Percentiles rank a stretch among this genome's conserved stretches.
Evolutionary conservation across 805 yeast species (phyloP).

Genomic region (Candida railenensis): DNA sequence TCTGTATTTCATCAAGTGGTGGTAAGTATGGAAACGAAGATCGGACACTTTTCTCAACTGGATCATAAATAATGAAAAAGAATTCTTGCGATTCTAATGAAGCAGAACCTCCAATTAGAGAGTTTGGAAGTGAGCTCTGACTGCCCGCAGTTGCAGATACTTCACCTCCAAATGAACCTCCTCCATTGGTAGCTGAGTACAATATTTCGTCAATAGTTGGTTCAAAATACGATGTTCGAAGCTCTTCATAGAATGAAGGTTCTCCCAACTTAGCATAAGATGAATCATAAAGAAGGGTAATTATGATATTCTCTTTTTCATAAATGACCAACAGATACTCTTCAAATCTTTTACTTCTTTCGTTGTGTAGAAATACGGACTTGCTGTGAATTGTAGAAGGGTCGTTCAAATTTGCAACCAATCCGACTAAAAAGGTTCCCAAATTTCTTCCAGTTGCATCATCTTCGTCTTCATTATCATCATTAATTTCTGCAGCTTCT

Average conservation of each 20-base stretch:
- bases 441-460: conserved; percentile 15
- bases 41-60: conserved; percentile 20
- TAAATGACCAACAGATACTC: conserved; percentile 33
- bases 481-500: background rate
- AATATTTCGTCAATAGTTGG: conserved; percentile 24
- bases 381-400: conserved; percentile 18
- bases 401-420: conserved; percentile 7
- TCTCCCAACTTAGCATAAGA: conserved; percentile 20
- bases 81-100: conserved; percentile 20
- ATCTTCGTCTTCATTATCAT: conserved; percentile 9
- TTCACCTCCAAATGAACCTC: conserved; percentile 13
- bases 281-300: conserved; percentile 32
- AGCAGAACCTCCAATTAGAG: background rate
- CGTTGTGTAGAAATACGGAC: conserved; percentile 21
- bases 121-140: background rate
- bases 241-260: conserved; percentile 19
- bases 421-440: conserved; percentile 24
- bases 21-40: conserved; percentile 40
- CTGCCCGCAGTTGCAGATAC: conserved; percentile 19
- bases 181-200: conserved; percentile 5
- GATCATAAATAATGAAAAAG: conserved; percentile 35
- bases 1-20: background rate
- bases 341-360: conserved; percentile 6
- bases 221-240: conserved; percentile 14
- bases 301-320: conserved; percentile 17